These are phyloP conservation scores for Nakazawaea laoshanensis DNA, from an alignment of 805 yeast genomes.

Conservation along the genomic window DNA sequence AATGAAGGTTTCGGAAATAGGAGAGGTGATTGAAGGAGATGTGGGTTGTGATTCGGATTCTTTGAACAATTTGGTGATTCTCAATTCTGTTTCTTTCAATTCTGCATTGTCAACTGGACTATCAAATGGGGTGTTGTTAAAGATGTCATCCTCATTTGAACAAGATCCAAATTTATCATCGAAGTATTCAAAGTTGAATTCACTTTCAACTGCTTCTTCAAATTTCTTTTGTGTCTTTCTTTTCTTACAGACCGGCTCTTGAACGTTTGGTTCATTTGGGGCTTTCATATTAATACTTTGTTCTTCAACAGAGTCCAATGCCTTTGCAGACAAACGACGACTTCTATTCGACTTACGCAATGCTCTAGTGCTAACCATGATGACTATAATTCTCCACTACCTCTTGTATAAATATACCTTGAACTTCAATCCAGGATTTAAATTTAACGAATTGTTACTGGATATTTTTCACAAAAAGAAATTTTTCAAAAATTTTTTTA, in stretches of 20 bases:
- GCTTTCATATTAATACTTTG: conserved; percentile 4
- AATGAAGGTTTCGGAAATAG: background rate
- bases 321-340: conserved; percentile 14
- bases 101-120: conserved; percentile 5
- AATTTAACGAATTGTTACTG: too few species aligned
- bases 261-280: background rate
- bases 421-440: too few species aligned
- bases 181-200: background rate
- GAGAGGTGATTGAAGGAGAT: background rate
- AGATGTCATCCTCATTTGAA: background rate
- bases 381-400: too few species aligned
- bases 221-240: conserved; percentile 1
- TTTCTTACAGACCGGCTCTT: conserved; percentile 5
- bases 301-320: conserved; percentile 8
- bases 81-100: conserved; percentile 7
- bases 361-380: too few species aligned
- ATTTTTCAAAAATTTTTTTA: too few species aligned
- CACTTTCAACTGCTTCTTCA: background rate
- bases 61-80: conserved; percentile 4
- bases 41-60: background rate
- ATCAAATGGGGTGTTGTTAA: background rate
- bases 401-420: too few species aligned
- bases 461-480: too few species aligned
- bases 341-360: conserved; percentile 13
- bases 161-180: background rate